Base-by-base conservation (phyloP, 1,284 basidiomycete species). In the Meripilus lineatus region DNA sequence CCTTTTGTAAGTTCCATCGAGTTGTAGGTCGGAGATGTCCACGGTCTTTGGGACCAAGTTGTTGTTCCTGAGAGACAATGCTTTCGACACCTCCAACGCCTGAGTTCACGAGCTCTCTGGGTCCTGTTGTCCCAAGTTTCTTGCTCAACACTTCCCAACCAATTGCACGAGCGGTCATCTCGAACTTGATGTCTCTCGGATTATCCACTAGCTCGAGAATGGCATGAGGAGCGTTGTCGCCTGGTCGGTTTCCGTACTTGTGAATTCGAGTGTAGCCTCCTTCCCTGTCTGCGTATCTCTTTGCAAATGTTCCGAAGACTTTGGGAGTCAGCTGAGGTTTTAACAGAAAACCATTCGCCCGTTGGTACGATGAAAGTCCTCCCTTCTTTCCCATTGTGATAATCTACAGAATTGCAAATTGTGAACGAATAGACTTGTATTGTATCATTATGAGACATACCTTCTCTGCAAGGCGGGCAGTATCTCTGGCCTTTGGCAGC, bases 251-350 rank as follows among this genome's bases (percentile, higher is more conserved):
- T 32, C 95, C 96, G 53, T 84, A 89, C 60, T 87, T 90, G 63
- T 93, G 85, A 51, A 99, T 85, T 21, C 96, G 83, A 5, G 96
- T 99, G 71, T 98, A 99, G 5, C 96, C 96, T 8, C 96, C 96
- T 4, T 85, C 84, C 4, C 96, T 79, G 17, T 75, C 61, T 1
- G 79, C 75, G 66, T 98, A 99, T 35, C 96, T 85, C 51, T 80
- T 62, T 0, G 92, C 82, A 44, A 97, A 83, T 5, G 80, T 78
- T 8, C 73, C 74, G 61, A 97, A 93, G 18, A 97, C 70, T 63
- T 94, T 94, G 15, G 84, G 79, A 18, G 93, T 67, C 25, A 90
- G 67, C 13, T 70, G 64, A 38, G 81, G 74, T 50, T 84, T 78
- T 47, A 93, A 75, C 26, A 94, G 72, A 68, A 92, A 93, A 1